A percentile compares a stretch with the other conserved stretches of the same genome.
Evolutionary conservation across 192 early-diverging fungal species (phyloP).

Genomic region (Coemansia interrupta): DNA sequence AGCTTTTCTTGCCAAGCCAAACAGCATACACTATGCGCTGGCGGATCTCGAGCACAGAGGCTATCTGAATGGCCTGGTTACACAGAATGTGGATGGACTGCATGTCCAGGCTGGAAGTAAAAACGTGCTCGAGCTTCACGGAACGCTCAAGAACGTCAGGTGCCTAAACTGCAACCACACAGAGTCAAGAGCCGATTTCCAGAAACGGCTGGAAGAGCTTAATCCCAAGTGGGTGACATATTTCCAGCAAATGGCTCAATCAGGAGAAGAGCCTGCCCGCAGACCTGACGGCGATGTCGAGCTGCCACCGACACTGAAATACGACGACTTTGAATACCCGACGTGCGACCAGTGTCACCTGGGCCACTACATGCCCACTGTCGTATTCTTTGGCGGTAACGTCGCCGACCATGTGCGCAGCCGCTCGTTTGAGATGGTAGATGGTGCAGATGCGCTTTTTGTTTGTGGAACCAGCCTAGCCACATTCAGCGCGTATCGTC

Average conservation of each 20-base stretch:
- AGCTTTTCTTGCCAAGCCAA: slow-evolving; percentile 67
- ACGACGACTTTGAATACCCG: slow-evolving; percentile 70
- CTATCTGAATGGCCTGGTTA: slow-evolving; percentile 63
- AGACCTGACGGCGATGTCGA: slow-evolving; percentile 87
- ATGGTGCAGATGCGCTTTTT: slow-evolving; percentile 61
- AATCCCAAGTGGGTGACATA: slow-evolving; percentile 68
- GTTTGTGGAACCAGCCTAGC: slow-evolving; percentile 78
- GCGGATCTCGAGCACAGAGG: slow-evolving; percentile 50
- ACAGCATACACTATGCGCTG: slow-evolving; percentile 66
- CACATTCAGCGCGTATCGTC: slow-evolving; percentile 78
- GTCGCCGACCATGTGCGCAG: slow-evolving; percentile 58
- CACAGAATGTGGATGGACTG: slow-evolving; percentile 91
- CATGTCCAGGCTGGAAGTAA: slow-evolving; percentile 61
- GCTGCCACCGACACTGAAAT: slow-evolving; percentile 54
- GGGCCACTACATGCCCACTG: slow-evolving; percentile 68
- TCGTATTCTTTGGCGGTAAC: slow-evolving; percentile 91
- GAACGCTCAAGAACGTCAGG: slow-evolving; percentile 67
- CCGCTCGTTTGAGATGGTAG: slow-evolving; percentile 57
- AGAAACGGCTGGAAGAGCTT: slow-evolving; percentile 57
- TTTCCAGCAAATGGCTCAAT: slow-evolving; percentile 33
- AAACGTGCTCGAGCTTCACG: slow-evolving; percentile 80
- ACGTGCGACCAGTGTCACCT: slow-evolving; percentile 61
- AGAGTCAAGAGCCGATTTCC: slow-evolving; percentile 60
- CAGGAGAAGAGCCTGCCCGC: slow-evolving; percentile 52
- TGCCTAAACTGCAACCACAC: slow-evolving; percentile 68